phyloP scores from a whole-genome alignment of 1,139 yeast genomes.

The Spathaspora sp. region DNA sequence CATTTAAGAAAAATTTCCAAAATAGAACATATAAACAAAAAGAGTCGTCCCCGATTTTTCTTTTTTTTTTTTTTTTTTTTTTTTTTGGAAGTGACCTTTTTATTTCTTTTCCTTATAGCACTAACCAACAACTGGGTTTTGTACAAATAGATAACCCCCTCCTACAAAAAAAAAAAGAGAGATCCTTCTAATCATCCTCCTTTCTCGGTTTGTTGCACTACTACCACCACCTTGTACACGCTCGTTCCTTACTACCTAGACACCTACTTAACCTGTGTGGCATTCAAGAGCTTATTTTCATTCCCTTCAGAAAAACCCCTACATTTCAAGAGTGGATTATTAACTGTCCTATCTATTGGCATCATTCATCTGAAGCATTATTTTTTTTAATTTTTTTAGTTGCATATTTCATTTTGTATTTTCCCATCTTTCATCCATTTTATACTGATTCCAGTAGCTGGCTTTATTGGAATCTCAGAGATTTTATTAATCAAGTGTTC shows the following conservation, averaged over 20 bases:
- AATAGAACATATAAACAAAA: neutral
- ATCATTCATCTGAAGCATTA: neutral
- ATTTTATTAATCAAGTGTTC: neutral
- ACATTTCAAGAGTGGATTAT: too few relatives aligned
- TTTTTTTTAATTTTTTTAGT: too few relatives aligned
- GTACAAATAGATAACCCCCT: neutral
- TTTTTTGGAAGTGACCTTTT: neutral
- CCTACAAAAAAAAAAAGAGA: neutral
- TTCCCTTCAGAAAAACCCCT: neutral
- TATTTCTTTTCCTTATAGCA: neutral
- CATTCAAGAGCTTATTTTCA: neutral
- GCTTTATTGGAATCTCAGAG: slow-evolving; percentile 1
- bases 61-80: neutral
- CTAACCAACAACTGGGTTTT: slow-evolving; percentile 1
- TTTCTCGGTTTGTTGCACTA: neutral
- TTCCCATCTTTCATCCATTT: neutral
- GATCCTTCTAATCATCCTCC: neutral
- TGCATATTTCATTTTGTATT: too few relatives aligned
- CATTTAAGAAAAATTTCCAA: neutral
- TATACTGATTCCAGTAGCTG: neutral
- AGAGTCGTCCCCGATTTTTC: neutral
- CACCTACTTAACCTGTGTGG: neutral
- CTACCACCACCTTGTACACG: neutral
- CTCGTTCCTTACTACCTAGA: neutral
- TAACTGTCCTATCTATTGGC: too few relatives aligned